A percentile compares a stretch with the other conserved stretches of the same genome.
phyloP scores from a whole-genome alignment of 495 filamentous ascomycete genomes.

The Podospora pseudocomata region DNA sequence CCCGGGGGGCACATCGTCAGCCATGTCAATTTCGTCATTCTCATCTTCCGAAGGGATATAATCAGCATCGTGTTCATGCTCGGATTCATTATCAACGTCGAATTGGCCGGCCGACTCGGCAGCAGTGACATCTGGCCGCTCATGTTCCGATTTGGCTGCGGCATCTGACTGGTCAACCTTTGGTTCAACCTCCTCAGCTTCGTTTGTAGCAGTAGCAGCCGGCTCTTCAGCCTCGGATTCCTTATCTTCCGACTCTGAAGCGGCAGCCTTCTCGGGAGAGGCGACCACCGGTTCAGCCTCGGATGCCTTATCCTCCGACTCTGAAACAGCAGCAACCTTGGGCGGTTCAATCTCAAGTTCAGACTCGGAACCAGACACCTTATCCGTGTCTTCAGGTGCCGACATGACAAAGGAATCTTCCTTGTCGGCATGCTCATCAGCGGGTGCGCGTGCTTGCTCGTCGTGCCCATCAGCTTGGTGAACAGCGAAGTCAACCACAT shows the following conservation, averaged over 20 bases:
- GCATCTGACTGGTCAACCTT: not conserved
- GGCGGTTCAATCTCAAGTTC: conserved; percentile 8
- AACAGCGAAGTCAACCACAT: conserved; percentile 24
- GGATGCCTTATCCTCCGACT: not conserved
- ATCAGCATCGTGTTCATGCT: not conserved
- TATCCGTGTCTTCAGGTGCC: not conserved
- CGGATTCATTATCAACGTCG: too few species aligned
- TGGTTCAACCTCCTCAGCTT: not conserved
- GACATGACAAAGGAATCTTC: not conserved
- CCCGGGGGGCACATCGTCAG: not conserved
- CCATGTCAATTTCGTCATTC: not conserved
- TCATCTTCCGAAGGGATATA: not conserved
- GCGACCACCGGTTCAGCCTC: not conserved
- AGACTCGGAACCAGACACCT: conserved; percentile 2
- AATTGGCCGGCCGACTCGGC: too few species aligned
- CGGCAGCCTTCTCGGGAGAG: not conserved
- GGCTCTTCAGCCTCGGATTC: not conserved
- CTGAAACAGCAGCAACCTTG: not conserved
- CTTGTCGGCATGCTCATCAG: not conserved
- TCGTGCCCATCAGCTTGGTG: not conserved
- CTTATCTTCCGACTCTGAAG: not conserved
- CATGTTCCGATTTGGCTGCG: not conserved
- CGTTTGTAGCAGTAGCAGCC: not conserved
- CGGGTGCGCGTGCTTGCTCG: conserved; percentile 5
- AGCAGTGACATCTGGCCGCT: not conserved